These are phyloP conservation scores for Teratosphaeriaceae sp. DNA, from an alignment of 2,329 filamentous ascomycete genomes.

Conservation along the genomic window DNA sequence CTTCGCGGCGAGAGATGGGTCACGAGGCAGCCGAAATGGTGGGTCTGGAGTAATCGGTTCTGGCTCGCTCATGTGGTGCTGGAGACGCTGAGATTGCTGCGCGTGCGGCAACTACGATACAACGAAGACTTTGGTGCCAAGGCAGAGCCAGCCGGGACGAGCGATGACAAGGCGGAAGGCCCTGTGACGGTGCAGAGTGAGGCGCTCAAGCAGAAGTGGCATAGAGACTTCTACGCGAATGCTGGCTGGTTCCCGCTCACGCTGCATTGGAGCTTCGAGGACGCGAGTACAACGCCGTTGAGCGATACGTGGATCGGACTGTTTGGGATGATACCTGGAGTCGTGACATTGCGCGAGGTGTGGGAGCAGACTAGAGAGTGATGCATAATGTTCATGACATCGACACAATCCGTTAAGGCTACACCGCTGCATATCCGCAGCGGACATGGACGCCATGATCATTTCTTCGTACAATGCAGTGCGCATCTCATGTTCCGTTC, in stretches of 20 bases:
- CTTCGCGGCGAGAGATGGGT: slow-evolving; percentile 37
- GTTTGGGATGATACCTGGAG: slow-evolving; percentile 47
- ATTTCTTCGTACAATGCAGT: too few relatives aligned
- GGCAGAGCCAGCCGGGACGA: slow-evolving; percentile 16
- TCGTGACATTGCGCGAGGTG: slow-evolving; percentile 38
- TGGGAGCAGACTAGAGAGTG: slow-evolving; percentile 35
- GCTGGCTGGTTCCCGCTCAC: slow-evolving; percentile 75
- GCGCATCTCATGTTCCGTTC: slow-evolving; percentile 14
- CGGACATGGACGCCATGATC: too few relatives aligned
- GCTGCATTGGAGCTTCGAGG: slow-evolving; percentile 71
- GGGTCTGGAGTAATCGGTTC: slow-evolving; percentile 67
- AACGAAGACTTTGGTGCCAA: slow-evolving; percentile 27
- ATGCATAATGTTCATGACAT: too few relatives aligned
- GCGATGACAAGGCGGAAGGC: slow-evolving; percentile 33
- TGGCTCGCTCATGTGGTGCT: slow-evolving; percentile 74
- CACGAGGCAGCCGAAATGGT: slow-evolving; percentile 52
- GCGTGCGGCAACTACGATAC: slow-evolving; percentile 36
- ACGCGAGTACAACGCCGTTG: slow-evolving; percentile 51
- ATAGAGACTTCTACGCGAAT: slow-evolving; percentile 62
- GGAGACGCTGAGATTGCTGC: slow-evolving; percentile 61
- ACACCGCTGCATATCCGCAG: too few relatives aligned
- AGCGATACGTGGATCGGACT: slow-evolving; percentile 53
- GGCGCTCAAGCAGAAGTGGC: slow-evolving; percentile 45
- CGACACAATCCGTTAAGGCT: too few relatives aligned
- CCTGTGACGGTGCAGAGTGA: slow-evolving; percentile 21